Base-by-base conservation (phyloP, 225 moss, liverwort and hornwort species). In the Anthoceros angustus region DNA sequence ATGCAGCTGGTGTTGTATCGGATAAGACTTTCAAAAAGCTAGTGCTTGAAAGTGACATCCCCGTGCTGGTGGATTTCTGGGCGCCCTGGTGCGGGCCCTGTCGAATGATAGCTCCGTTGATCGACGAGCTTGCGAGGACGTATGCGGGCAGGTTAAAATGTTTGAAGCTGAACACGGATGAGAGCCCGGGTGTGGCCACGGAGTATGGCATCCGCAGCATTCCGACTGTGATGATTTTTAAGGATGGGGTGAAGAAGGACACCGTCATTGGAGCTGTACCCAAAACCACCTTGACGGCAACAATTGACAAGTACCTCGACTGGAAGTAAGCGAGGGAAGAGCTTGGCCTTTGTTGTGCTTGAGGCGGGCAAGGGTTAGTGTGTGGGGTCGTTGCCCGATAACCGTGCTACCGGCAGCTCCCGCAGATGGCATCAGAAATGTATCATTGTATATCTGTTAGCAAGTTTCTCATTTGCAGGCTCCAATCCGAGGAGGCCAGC, bases 81-180 rank as follows among this genome's bases (percentile, higher is more conserved):
- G 93, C 93, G 9, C 93, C 93, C 9, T 93, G 93, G 93, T 93
- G 93, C 50, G 93, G 93, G 41, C 93, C 93, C 7, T 93, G 93
- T 74, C 87, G 93, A 69, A 93, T 93, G 93, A 93, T 93, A 65
- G 83, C 89, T 46, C 93, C 93, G 3, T 69, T 93, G 0, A 89
- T 93, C 40, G 89, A 93, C 20, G 89, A 93, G 41, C 82, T 93
- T 42, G 87, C 93, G 43, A 89, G 77, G 80, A 66, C 82, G 61
- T 89, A 89, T 49, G 83, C 84, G 0, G 89, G 89, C 65, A 84
- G 81, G 75, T 78, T 93, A 24, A 84, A 77, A 79, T 93, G 93
- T 77, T 69, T 93, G 76, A 93, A 93, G 71, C 74, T 93, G 41
- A 93, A 93, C 75, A 93, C 93, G 9, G 93, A 93, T 12, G 93